Percentiles rank a stretch among this genome's conserved stretches.
Evolutionary conservation across 441 rosid genomes (phyloP).

Genomic region (Hura crepitans): DNA sequence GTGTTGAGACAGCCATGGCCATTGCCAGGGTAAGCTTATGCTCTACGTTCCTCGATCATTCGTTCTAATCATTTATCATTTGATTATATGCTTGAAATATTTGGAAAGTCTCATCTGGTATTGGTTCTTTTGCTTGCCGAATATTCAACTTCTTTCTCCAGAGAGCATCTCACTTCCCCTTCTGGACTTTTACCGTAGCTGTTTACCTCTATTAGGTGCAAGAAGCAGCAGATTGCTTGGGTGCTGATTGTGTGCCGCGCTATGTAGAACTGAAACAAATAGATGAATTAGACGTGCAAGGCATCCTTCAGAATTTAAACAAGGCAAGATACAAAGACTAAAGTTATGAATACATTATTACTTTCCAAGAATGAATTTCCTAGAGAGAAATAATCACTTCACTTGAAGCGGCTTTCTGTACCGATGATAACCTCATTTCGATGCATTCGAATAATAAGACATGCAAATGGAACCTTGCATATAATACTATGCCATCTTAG

Average conservation of each 20-base stretch:
- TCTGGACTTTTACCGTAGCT: background rate
- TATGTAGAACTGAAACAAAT: conserved; percentile 57
- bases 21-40: conserved; percentile 52
- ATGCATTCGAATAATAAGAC: background rate
- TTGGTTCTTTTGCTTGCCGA: background rate
- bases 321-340: conserved; percentile 39
- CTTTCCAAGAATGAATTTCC: background rate
- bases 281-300: conserved; percentile 45
- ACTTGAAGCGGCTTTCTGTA: background rate
- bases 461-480: background rate
- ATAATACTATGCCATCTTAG: background rate
- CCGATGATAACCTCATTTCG: background rate
- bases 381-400: background rate
- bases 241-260: conserved; percentile 69
- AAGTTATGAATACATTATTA: background rate
- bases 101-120: background rate
- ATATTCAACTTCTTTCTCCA: background rate
- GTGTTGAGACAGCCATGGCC: conserved; percentile 52
- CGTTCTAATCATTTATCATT: background rate
- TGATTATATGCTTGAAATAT: background rate
- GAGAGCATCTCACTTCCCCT: no score
- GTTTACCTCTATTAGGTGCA: conserved; percentile 47
- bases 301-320: conserved; percentile 36
- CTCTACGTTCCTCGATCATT: conserved; percentile 5
- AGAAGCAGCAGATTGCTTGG: conserved; percentile 90